Base-by-base conservation (phyloP, 306 rosid genomes). In the Elaeagnus macrophylla region DNA sequence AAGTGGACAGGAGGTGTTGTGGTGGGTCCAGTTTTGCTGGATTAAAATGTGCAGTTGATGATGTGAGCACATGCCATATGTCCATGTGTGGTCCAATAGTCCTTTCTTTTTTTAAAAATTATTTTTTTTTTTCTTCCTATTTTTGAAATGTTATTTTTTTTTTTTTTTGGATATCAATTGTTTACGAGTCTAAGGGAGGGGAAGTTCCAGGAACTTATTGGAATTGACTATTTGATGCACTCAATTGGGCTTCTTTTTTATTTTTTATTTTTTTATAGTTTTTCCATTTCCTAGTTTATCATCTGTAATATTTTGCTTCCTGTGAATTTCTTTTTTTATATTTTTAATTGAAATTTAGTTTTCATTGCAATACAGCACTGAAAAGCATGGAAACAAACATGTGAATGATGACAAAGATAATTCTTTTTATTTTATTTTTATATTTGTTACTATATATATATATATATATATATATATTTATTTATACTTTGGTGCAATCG, bases 131-230 rank as follows among this genome's bases (percentile, higher is more conserved):
- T 10, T 10, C 8, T 37, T 37, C 50, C 39, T 61, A 61, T 57
- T 67, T 50, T 77, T 75, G 65, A 61, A 68, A 70, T 83, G 70
- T 65, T 75, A 80, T 76, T 87, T 81, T 78, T 72, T 62, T 80
- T 71, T 64, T 70, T 54, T 39, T 62, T 48, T 56, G 45, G 60
- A 73, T 45, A 64, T 82, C 60, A 75, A 75, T 73, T 77, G 85
- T 82, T 74, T 36, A 71, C 65, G 74, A 59, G 25, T 43, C 4
- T 25, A 25, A n/a, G n/a, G 53, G 59, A 46, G 41, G 18, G 58
- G 72, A 25, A 54, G 65, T 69, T 81, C 76, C 65, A 64, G 60
- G 78, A 56, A 67, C 71, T 53, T n/a, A 72, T 69, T 72, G 77
- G 69, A 73, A 75, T 71, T 64, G 70, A 66, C 67, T 75, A 68